Evolutionary conservation across 148 eudicot species (phyloP).

Genomic region (Selenicereus undatus): DNA sequence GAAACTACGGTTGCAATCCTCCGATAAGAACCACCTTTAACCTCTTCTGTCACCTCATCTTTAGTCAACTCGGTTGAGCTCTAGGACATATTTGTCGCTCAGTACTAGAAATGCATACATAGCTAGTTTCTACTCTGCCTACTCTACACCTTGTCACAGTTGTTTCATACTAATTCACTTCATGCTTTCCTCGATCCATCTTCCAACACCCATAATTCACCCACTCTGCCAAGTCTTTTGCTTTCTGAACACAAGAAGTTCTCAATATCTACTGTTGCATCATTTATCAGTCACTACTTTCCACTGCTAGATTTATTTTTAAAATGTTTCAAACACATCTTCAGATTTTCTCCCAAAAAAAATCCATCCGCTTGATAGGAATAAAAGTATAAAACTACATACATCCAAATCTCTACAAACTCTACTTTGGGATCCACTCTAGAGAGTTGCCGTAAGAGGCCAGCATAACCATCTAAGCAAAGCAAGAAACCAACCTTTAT

Average conservation of each 20-base stretch:
- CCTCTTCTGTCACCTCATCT: background rate
- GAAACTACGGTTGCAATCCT: background rate
- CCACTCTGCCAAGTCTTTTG: background rate
- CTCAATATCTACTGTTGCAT: background rate
- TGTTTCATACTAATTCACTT: too few relatives aligned
- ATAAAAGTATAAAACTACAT: background rate
- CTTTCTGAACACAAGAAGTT: background rate
- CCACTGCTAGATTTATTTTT: too few relatives aligned
- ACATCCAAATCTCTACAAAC: background rate
- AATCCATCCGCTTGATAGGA: background rate
- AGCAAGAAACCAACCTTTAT: constrained; percentile 40
- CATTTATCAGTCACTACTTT: too few relatives aligned
- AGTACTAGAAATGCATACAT: background rate
- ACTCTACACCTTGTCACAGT: too few relatives aligned
- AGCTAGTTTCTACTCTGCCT: background rate
- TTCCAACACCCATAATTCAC: background rate
- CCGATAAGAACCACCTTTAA: background rate
- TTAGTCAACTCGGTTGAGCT: background rate
- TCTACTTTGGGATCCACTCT: background rate
- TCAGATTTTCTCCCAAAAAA: background rate
- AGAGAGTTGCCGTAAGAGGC: background rate
- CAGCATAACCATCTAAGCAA: background rate
- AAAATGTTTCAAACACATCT: background rate
- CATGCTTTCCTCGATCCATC: background rate
- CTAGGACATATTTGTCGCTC: background rate